Conservation (phyloP, 805 yeast species). For the Komagataella kurtzmanii region DNA sequence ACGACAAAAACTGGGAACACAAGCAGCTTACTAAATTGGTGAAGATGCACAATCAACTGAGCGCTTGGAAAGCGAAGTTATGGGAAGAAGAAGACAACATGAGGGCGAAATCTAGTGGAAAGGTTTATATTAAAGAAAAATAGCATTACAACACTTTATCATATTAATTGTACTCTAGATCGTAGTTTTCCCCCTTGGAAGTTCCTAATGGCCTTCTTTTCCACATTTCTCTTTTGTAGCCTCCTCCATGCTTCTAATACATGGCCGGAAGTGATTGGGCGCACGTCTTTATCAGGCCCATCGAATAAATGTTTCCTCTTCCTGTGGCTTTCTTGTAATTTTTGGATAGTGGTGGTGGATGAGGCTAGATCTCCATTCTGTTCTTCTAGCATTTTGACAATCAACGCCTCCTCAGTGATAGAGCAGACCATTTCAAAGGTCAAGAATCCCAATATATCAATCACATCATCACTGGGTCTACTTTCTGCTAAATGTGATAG, state of each 20-base stretch:
- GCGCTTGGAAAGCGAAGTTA: not conserved
- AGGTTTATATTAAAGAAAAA: not conserved
- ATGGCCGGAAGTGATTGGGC: conserved; percentile 69
- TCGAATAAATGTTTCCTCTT: conserved; percentile 58
- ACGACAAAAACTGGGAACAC: not conserved
- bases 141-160: conserved; percentile 1
- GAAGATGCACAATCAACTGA: not conserved
- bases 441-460: conserved; percentile 87
- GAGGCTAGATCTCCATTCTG: not conserved
- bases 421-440: conserved; percentile 96
- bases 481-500: conserved; percentile 73
- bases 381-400: conserved; percentile 50
- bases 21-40: not conserved
- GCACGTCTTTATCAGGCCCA: conserved; percentile 75
- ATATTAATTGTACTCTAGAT: conserved; percentile 38
- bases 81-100: not conserved
- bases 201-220: conserved; percentile 51
- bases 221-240: conserved; percentile 44
- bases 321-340: conserved; percentile 24
- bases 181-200: conserved; percentile 58
- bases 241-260: conserved; percentile 84
- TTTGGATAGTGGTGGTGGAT: conserved; percentile 1
- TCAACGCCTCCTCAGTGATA: conserved; percentile 82
- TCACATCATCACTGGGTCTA: conserved; percentile 90
- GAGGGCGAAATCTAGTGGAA: not conserved